Evolutionary conservation across 2,329 filamentous ascomycete species (phyloP).

Genomic region (Biscogniauxia mediterranea): DNA sequence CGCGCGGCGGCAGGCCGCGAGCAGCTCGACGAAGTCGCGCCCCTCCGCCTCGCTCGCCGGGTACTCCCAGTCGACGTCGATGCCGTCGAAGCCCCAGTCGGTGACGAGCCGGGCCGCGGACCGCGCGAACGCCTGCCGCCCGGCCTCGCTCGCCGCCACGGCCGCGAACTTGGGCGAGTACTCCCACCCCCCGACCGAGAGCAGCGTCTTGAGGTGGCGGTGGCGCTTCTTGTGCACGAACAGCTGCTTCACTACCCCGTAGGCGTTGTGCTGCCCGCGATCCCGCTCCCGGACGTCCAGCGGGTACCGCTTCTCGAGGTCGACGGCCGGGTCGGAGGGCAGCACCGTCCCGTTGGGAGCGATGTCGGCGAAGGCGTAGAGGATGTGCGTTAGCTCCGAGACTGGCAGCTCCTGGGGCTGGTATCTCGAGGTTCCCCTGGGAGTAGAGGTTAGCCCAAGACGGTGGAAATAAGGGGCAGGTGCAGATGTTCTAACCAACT

Average conservation of each 20-base stretch:
- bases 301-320: slow-evolving; percentile 66
- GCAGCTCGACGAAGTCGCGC: slow-evolving; percentile 40
- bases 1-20: slow-evolving; percentile 41
- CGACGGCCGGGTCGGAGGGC: slow-evolving; percentile 62
- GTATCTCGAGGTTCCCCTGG: slow-evolving; percentile 45
- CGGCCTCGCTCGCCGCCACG: slow-evolving; percentile 59
- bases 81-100: slow-evolving; percentile 61
- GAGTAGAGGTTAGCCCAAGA: background rate
- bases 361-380: slow-evolving; percentile 58
- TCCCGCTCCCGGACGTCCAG: slow-evolving; percentile 56
- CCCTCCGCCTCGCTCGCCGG: slow-evolving; percentile 41
- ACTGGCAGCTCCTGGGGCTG: slow-evolving; percentile 67
- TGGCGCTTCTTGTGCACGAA: slow-evolving; percentile 74
- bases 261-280: slow-evolving; percentile 55
- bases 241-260: slow-evolving; percentile 76
- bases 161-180: slow-evolving; percentile 68
- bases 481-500: slow-evolving; percentile 45
- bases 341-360: slow-evolving; percentile 45
- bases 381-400: slow-evolving; percentile 69
- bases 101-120: slow-evolving; percentile 68
- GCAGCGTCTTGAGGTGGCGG: slow-evolving; percentile 73
- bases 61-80: slow-evolving; percentile 60
- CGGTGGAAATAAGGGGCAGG: background rate
- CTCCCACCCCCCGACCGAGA: slow-evolving; percentile 80
- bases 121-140: slow-evolving; percentile 64